Evolutionary conservation across 331 rosid genomes (phyloP).

Genomic region (Arachis monticola): DNA sequence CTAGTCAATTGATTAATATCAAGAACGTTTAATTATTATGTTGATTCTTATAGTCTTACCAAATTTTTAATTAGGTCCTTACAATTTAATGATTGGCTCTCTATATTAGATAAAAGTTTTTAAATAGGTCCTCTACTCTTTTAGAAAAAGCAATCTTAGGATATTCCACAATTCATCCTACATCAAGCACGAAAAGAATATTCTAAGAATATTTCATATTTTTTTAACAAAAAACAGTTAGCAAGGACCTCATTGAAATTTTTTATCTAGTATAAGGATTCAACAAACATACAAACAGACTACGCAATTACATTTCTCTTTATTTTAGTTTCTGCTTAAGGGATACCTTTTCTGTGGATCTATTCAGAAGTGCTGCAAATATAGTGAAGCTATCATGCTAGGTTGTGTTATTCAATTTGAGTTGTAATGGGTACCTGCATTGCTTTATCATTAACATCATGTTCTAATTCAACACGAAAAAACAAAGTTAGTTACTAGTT

Average conservation of each 20-base stretch:
- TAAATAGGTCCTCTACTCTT: no score
- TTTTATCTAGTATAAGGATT: no score
- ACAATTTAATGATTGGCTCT: no score
- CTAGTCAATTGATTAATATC: neutral
- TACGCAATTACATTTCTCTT: slow-evolving; percentile 9
- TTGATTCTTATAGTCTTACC: no score
- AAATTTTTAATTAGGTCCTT: no score
- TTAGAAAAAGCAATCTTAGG: no score
- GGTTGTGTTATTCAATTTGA: slow-evolving; percentile 18
- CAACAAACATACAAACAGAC: neutral
- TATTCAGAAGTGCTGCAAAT: slow-evolving; percentile 9
- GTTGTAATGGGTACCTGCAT: slow-evolving; percentile 3
- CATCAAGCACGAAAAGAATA: no score
- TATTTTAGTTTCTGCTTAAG: slow-evolving; percentile 3
- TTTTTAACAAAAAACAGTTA: no score
- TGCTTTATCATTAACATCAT: slow-evolving; percentile 3
- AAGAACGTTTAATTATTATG: neutral
- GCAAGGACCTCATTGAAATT: no score
- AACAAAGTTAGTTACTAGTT: slow-evolving; percentile 30
- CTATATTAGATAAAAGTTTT: no score
- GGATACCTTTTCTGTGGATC: neutral
- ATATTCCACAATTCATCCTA: no score
- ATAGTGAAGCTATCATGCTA: neutral
- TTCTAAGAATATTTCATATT: no score
- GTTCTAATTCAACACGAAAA: neutral